phyloP scores from a whole-genome alignment of 73 alveolate species.

The Halteria grandinella region DNA sequence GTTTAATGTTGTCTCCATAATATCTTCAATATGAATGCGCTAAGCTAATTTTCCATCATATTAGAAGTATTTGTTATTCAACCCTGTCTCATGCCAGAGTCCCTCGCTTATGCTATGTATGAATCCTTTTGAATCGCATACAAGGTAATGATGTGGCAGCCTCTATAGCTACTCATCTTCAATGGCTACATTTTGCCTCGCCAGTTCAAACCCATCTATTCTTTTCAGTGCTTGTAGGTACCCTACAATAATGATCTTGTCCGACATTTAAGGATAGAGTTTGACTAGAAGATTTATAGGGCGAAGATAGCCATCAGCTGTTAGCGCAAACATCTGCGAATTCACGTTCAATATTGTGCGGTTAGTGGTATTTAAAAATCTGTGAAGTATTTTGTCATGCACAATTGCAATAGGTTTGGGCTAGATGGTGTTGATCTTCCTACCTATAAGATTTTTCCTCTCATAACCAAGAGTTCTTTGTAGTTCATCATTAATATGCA shows the following conservation, averaged over 20 bases:
- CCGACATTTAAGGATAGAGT: slow-evolving; percentile 11
- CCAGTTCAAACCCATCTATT: background rate
- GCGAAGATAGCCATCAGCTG: slow-evolving; percentile 1
- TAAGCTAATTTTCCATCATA: too few relatives aligned
- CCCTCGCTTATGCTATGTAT: too few relatives aligned
- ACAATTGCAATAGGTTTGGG: slow-evolving; percentile 36
- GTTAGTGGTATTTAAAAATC: slow-evolving; percentile 53
- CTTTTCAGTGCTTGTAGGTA: slow-evolving; percentile 20
- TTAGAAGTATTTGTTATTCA: too few relatives aligned
- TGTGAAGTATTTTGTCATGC: slow-evolving; percentile 41
- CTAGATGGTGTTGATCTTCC: slow-evolving; percentile 22
- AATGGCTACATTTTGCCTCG: too few relatives aligned
- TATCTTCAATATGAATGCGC: too few relatives aligned
- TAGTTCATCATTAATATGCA: slow-evolving; percentile 36
- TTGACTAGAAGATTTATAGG: slow-evolving; percentile 39
- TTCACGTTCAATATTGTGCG: slow-evolving; percentile 42
- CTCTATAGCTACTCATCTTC: too few relatives aligned
- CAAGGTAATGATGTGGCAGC: too few relatives aligned
- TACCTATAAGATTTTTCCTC: slow-evolving; percentile 4
- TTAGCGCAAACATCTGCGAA: slow-evolving; percentile 12
- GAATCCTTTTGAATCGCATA: too few relatives aligned
- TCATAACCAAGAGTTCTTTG: slow-evolving; percentile 31
- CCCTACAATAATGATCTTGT: slow-evolving; percentile 30
- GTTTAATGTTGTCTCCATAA: too few relatives aligned
- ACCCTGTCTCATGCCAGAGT: too few relatives aligned